Percentiles rank a stretch among this genome's conserved stretches.
Conservation (phyloP, 805 yeast genomes). For the Saccharomycopsis sp. region DNA sequence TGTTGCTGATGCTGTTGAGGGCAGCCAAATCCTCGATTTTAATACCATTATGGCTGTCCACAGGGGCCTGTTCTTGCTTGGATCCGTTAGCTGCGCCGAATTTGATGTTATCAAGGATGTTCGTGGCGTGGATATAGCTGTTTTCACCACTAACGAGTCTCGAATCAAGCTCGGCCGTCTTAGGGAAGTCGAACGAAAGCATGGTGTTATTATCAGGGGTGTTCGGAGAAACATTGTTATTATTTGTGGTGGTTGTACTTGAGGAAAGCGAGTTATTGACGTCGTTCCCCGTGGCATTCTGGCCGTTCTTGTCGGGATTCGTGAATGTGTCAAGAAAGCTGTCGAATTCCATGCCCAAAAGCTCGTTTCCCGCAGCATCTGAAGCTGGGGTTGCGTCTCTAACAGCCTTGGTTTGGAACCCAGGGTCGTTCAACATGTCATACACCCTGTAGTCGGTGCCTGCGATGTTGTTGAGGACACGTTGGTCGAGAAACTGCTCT, state of each 20-base stretch:
- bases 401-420: not conserved
- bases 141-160: not conserved
- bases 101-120: not conserved
- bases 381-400: not conserved
- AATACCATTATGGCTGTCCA: not conserved
- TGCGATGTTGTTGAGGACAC: not conserved
- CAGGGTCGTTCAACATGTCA: not conserved
- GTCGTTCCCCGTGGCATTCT: not conserved
- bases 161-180: not conserved
- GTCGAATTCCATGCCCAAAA: not conserved
- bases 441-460: not conserved
- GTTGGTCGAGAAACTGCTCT: not conserved
- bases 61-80: not conserved
- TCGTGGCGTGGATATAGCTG: not conserved
- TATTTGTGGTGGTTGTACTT: not conserved
- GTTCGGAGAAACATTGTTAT: not conserved
- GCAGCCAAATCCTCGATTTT: not conserved
- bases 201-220: not conserved
- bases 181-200: not conserved
- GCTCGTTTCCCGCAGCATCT: not conserved
- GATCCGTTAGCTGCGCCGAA: not conserved
- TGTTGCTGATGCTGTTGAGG: not conserved
- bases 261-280: not conserved
- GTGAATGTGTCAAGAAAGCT: not conserved
- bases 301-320: not conserved